Conservation (phyloP, 306 rosid genomes). For the Ziziphus jujuba region DNA sequence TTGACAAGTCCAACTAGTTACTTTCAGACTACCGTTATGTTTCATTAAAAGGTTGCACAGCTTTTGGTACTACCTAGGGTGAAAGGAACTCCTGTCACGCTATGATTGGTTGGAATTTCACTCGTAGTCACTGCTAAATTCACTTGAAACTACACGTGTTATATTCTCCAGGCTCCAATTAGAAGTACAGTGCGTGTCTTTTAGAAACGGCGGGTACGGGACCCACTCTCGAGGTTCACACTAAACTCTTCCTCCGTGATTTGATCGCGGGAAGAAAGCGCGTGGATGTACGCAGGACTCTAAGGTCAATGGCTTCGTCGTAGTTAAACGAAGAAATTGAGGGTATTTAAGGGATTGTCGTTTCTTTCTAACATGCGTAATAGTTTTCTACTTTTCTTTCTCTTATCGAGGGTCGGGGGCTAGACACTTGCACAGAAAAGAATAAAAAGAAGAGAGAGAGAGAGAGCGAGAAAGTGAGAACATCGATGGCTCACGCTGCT, state of each 20-base stretch:
- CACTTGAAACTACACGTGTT: slow-evolving; percentile 14
- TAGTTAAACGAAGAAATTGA: slow-evolving; percentile 1
- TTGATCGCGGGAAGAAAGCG: slow-evolving; percentile 31
- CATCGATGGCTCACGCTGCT: slow-evolving; percentile 40
- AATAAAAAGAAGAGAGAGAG: slow-evolving; percentile 34
- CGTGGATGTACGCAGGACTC: slow-evolving; percentile 25
- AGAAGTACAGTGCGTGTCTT: slow-evolving; percentile 13
- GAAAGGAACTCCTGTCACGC: not conserved
- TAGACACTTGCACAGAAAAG: slow-evolving; percentile 37
- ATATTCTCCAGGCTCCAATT: slow-evolving; percentile 11
- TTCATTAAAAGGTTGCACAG: not conserved
- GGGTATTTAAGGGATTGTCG: slow-evolving; percentile 35
- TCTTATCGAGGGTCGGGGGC: slow-evolving; percentile 45
- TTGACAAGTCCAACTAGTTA: too few relatives aligned
- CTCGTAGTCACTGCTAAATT: not conserved
- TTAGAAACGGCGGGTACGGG: slow-evolving; percentile 24
- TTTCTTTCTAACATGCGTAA: slow-evolving; percentile 15
- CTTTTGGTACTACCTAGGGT: not conserved
- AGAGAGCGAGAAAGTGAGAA: slow-evolving; percentile 28
- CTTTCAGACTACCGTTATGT: not conserved
- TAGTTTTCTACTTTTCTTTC: slow-evolving; percentile 33
- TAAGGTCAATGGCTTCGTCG: slow-evolving; percentile 25
- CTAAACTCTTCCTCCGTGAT: slow-evolving; percentile 26
- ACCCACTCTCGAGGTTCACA: slow-evolving; percentile 10
- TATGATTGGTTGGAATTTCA: not conserved